Base-by-base conservation (phyloP, 2,329 filamentous ascomycete species). In the Calonectria crousiana region DNA sequence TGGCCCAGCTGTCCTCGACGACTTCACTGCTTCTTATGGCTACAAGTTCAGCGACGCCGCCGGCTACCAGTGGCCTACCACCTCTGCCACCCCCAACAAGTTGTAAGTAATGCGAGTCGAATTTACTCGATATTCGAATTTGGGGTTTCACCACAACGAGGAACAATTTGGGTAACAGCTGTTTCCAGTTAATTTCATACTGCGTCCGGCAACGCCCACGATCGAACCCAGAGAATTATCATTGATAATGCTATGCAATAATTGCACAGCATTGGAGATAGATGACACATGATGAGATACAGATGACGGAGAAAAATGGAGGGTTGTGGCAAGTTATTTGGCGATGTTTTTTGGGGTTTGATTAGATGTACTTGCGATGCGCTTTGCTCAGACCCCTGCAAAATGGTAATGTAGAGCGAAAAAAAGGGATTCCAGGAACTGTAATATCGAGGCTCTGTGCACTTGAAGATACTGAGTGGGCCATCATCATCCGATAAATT, bases 31-130 rank as follows among this genome's bases (percentile, higher is more conserved):
- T 51, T 98, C 96, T 8, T 99, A 98, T 84, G 97, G 97, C 77
- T 99, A 99, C 91, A 98, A 98, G 87, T 99, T 99, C 89, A 97
- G 95, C 84, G 97, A 99, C 82, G 95, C 96, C 75, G 95, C 96
- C 80, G 96, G 96, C 71, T 98, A 98, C 88, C 95, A 98, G 87
- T 98, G 96, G 96, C 95, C 95, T 44, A 94, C 95, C 73, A 95
- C 94, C 73, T 92, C 92, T 77, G 91, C 92, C 41, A 88, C 90
- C 52, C 87, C 87, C 62, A 96, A 95, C 90, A 95, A 96, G 90
- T 92, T 97, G 90, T 97, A 93, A 92, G 89, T 90, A 75, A 69
- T 18, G 67, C 53, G 52, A 67, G 71, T 71, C 71, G 67, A 75
- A 67, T 74, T 74, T 64, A 64, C 72, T 72, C 72, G 76, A 58